A percentile compares a stretch with the other conserved stretches of the same genome.
Conservation (phyloP, 2,329 filamentous ascomycete species). For the Lasiodiplodia citricola region DNA sequence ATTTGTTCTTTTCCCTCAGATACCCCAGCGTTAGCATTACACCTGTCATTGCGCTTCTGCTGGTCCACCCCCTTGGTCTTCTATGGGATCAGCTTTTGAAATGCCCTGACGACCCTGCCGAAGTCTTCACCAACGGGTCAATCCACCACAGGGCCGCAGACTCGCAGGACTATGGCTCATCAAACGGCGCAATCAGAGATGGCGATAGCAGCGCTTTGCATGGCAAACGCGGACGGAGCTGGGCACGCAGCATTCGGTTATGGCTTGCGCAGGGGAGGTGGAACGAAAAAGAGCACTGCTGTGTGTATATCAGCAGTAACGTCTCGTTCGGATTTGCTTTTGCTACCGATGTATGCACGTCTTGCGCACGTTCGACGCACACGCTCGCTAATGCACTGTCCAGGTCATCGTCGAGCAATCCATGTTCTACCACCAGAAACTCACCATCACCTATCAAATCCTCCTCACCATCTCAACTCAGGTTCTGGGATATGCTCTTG, state of each 20-base stretch:
- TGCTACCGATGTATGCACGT: constrained; percentile 70
- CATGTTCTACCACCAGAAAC: constrained; percentile 84
- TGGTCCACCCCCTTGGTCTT: constrained; percentile 82
- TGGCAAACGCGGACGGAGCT: constrained; percentile 24
- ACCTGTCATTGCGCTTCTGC: constrained; percentile 82
- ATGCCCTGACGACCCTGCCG: constrained; percentile 58
- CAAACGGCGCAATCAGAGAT: constrained; percentile 1
- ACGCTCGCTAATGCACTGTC: constrained; percentile 21
- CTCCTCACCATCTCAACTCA: constrained; percentile 85
- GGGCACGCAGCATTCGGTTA: constrained; percentile 59
- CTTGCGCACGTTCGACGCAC: not conserved
- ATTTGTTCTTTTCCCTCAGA: constrained; percentile 86
- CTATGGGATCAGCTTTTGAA: constrained; percentile 78
- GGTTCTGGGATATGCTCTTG: constrained; percentile 84
- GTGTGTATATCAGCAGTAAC: constrained; percentile 88
- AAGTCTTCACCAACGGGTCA: constrained; percentile 64
- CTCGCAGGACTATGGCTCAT: not conserved
- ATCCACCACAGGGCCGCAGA: constrained; percentile 37
- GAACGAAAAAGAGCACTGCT: constrained; percentile 90
- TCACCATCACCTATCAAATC: constrained; percentile 77
- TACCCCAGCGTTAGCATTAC: constrained; percentile 91
- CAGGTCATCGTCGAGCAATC: constrained; percentile 85
- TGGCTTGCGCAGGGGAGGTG: constrained; percentile 82
- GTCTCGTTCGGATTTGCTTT: constrained; percentile 90
- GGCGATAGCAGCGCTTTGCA: not conserved